Evolutionary conservation across 169 alveolate species (phyloP), one percentile per base, ranked within the genome.

Genomic region (Plasmodium cynomolgi): DNA sequence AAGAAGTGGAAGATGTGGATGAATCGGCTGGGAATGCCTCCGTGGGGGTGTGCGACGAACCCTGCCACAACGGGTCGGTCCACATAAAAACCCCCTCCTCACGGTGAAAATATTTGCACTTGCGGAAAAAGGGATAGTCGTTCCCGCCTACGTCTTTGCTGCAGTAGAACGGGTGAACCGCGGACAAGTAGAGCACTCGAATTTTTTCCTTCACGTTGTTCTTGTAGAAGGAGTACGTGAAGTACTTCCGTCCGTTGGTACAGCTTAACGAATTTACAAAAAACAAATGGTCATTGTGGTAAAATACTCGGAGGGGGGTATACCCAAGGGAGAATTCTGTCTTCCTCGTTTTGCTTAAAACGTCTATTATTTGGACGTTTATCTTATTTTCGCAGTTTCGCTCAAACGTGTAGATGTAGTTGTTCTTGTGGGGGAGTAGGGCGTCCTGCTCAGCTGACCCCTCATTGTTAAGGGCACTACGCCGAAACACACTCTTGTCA

Each of bases 91-190:
- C 26, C 41, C 58, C 68, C 56, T 91, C 86, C 75, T 73, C 26
- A 72, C 54, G 85, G 83, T 91, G 26, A 82, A 81, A 91, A 82
- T 91, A 91, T 91, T 91, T 82, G 58, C 95, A 91, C 79, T 91
- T 91, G 39, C 37, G 56, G 75, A 91, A 91, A 81, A 75, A 68
- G 26, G 26, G 20, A 82, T 23, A 81, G 15, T n/a, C 75, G 31
- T 82, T 39, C 20, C 73, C 31, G 41, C 68, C 29, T 3, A n/a
- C n/a, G n/a, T 81, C 39, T 41, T 9, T 73, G 62, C 68, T 54
- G 6, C 71, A 26, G 58, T 71, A 72, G 9, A 91, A 31, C 34
- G 95, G 95, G 37, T 91, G 95, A 20, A 91, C 75, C 0, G 92
- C 39, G 34, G 95, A 91, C 71, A 73, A 47, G 58, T 91, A 91